Base-by-base conservation (phyloP, 345 rosid genomes). In the Microthlaspi erraticum region DNA sequence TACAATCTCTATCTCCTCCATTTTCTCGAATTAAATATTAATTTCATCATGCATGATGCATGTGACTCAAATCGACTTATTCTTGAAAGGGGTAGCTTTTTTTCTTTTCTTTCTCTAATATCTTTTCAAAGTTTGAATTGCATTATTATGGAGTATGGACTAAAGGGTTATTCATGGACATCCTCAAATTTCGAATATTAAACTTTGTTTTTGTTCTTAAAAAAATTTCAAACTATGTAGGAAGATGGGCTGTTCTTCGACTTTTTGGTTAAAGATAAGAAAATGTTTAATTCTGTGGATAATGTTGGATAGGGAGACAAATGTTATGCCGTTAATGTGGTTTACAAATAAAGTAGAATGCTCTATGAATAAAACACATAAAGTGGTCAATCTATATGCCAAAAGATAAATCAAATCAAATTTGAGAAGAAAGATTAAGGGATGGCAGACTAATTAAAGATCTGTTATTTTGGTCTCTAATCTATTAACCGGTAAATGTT, bases 121-220 rank as follows among this genome's bases (percentile, higher is more conserved):
- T 9, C 13, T 72, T 17, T 71, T 4, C 4, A 26, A 26, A 60
- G 60, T 32, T 44, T 53, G 17, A 41, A 9, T 71, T n/a, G n/a
- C 26, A 51, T 34, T 62, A 62, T 53, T 20, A 62, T 43, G 48
- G 55, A 56, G 71, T 64, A 64, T 72, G 65, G 65, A 46, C 43
- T 45, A 64, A 72, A 72, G 59, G 65, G 31, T 61, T 61, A 52
- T 72, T 29, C 77, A 64, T 64, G 29, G 59, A 39, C 70, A 64
- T 45, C 70, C 11, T 37, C 32, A 64, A 6, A 44, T 44, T 10
- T 55, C 58, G 71, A 64, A 72, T 72, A 37, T 64, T 37, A 64
- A 53, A 33, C 54, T 32, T 60, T 51, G 17, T 3, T 26, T 48
- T 37, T 26, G 29, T 16, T 7, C 0, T 3, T 6, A 1, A 19